Conservation (phyloP, 2,329 filamentous ascomycete genomes). For the Colletotrichum karsti region DNA sequence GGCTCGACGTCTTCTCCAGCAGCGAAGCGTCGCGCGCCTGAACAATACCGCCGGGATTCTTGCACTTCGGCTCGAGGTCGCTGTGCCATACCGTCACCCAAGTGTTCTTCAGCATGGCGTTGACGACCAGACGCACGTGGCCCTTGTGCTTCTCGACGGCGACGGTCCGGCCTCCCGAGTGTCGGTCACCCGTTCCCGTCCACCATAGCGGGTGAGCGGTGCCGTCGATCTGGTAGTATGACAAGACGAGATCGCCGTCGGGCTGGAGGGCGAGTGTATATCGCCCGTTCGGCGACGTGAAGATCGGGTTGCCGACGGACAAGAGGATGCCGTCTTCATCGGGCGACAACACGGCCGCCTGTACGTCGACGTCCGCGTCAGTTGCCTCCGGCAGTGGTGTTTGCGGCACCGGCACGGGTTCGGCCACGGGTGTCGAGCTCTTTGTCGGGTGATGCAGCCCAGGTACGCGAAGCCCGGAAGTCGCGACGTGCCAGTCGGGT, state of each 20-base stretch:
- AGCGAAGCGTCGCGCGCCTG: neutral
- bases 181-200: constrained; percentile 24
- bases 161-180: constrained; percentile 6
- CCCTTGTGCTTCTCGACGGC: neutral
- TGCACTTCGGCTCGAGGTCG: constrained; percentile 19
- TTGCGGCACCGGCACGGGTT: too few relatives aligned
- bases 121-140: constrained; percentile 5
- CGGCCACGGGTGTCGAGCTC: neutral
- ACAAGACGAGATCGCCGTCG: constrained; percentile 28
- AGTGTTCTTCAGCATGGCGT: constrained; percentile 12
- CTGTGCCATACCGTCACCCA: constrained; percentile 29
- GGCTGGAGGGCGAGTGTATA: constrained; percentile 19
- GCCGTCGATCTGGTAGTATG: constrained; percentile 2
- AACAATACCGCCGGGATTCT: neutral
- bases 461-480: neutral
- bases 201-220: constrained; percentile 22
- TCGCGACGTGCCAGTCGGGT: constrained; percentile 6
- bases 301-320: neutral
- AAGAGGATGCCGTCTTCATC: constrained; percentile 19
- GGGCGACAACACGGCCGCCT: neutral
- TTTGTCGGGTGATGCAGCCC: neutral
- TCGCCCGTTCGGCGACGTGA: constrained; percentile 19
- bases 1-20: neutral
- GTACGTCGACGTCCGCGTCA: neutral
- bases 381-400: neutral